Evolutionary conservation across 2,329 filamentous ascomycete genomes (phyloP).

Genomic region (Penicillium sp.): DNA sequence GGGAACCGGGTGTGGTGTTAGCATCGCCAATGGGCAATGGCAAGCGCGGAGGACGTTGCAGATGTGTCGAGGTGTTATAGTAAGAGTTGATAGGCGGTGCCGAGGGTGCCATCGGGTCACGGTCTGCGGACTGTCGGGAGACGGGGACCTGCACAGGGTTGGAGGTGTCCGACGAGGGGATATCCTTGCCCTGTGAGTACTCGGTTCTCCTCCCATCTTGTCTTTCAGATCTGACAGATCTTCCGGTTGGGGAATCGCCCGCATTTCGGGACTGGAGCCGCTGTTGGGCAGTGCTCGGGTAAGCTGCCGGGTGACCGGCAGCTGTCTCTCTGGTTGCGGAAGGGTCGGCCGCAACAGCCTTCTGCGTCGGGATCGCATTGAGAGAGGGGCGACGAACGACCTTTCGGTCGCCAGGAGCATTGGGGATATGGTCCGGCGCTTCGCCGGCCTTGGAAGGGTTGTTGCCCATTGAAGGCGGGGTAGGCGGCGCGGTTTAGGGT

Average conservation of each 20-base stretch:
- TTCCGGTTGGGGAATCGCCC: conserved; percentile 30
- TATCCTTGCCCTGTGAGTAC: conserved; percentile 21
- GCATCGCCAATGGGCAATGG: conserved; percentile 94
- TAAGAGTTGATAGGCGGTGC: conserved; percentile 51
- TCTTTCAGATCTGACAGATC: conserved; percentile 23
- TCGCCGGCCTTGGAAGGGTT: conserved; percentile 46
- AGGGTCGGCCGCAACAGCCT: conserved; percentile 44
- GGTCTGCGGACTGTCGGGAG: conserved; percentile 29
- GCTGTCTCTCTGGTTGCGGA: conserved; percentile 45
- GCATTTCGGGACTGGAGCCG: conserved; percentile 42
- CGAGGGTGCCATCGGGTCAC: conserved; percentile 39
- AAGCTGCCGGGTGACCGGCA: conserved; percentile 39
- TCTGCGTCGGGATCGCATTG: conserved; percentile 39
- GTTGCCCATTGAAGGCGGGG: conserved; percentile 47
- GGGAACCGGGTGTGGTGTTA: conserved; percentile 82
- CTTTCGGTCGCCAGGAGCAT: conserved; percentile 35
- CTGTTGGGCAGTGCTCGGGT: conserved; percentile 39
- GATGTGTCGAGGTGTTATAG: conserved; percentile 41
- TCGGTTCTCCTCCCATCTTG: conserved; percentile 24
- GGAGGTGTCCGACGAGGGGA: conserved; percentile 34
- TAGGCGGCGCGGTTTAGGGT: conserved; percentile 4
- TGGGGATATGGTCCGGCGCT: conserved; percentile 28
- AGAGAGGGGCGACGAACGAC: conserved; percentile 43
- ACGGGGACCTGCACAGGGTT: conserved; percentile 42
- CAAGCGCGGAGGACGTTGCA: conserved; percentile 71